Conservation (phyloP, 2,329 filamentous ascomycete species). For the Monosporascus sp. region DNA sequence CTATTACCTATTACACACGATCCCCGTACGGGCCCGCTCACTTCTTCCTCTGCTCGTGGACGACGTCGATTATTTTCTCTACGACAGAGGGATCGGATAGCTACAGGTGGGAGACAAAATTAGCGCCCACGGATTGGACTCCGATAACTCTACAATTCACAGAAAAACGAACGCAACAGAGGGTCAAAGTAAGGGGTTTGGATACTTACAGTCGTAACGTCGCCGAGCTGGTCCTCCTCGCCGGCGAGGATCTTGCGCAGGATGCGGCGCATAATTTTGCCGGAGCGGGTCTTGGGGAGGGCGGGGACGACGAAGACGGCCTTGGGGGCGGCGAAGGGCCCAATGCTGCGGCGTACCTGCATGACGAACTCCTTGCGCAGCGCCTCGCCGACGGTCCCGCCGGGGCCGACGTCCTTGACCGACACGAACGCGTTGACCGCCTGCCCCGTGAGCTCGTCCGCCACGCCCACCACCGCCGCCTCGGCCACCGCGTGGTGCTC, state of each 20-base stretch:
- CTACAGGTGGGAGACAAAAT: constrained; percentile 35
- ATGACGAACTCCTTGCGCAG: constrained; percentile 90
- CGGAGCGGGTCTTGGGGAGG: constrained; percentile 92
- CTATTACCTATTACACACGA: not conserved
- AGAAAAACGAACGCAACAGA: not conserved
- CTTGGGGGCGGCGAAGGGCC: constrained; percentile 95
- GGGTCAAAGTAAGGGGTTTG: not conserved
- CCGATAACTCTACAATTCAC: too few species aligned
- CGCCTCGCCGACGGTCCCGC: constrained; percentile 64
- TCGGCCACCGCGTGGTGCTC: constrained; percentile 89
- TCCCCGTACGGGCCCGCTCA: constrained; percentile 22
- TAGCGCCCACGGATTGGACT: too few species aligned
- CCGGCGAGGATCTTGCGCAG: constrained; percentile 95
- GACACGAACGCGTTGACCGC: constrained; percentile 95
- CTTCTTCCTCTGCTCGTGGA: constrained; percentile 60
- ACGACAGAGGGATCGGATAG: constrained; percentile 88
- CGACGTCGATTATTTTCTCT: constrained; percentile 78
- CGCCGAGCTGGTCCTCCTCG: constrained; percentile 94
- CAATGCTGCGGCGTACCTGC: constrained; percentile 95
- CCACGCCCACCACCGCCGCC: constrained; percentile 88
- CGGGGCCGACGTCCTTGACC: constrained; percentile 80
- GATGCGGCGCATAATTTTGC: constrained; percentile 98
- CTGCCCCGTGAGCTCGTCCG: constrained; percentile 92
- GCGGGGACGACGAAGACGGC: constrained; percentile 87
- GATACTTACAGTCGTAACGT: constrained; percentile 76